These are phyloP conservation scores for Ophiostoma sp. DNA, from an alignment of 2,329 filamentous ascomycete genomes.

Conservation along the genomic window DNA sequence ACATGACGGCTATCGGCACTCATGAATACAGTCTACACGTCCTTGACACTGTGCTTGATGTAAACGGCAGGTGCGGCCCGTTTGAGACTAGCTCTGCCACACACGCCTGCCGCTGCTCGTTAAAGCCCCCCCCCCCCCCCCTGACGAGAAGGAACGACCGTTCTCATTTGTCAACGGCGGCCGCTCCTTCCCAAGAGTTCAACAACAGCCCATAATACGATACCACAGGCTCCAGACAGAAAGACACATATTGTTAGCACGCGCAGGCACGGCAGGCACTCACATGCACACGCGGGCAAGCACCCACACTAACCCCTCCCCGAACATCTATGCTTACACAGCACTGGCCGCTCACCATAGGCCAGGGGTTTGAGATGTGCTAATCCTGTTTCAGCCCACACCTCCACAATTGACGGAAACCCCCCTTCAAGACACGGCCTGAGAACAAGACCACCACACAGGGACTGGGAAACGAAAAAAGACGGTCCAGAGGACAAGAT, in stretches of 20 bases:
- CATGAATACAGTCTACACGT: too few relatives aligned
- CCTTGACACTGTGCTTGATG: too few relatives aligned
- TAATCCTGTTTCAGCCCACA: slow-evolving; percentile 28
- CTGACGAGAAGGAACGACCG: neutral
- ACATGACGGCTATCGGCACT: too few relatives aligned
- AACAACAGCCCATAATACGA: neutral
- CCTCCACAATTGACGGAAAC: slow-evolving; percentile 16
- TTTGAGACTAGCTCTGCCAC: neutral
- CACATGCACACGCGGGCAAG: slow-evolving; percentile 2
- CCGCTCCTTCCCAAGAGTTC: neutral
- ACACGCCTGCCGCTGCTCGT: neutral
- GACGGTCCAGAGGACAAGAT: neutral
- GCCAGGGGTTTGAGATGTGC: slow-evolving; percentile 24
- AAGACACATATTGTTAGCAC: neutral
- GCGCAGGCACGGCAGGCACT: neutral
- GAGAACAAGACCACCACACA: neutral
- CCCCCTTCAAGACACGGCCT: neutral
- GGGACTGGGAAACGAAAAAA: neutral
- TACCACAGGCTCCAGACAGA: neutral
- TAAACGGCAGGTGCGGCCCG: neutral
- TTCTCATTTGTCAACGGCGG: neutral
- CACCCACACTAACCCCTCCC: neutral
- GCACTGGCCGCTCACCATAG: neutral
- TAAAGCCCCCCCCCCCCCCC: neutral
- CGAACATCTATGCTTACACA: neutral